These are phyloP conservation scores for Phytophthora ramorum DNA, from an alignment of 352 stramenopile genomes.

Conservation along the genomic window DNA sequence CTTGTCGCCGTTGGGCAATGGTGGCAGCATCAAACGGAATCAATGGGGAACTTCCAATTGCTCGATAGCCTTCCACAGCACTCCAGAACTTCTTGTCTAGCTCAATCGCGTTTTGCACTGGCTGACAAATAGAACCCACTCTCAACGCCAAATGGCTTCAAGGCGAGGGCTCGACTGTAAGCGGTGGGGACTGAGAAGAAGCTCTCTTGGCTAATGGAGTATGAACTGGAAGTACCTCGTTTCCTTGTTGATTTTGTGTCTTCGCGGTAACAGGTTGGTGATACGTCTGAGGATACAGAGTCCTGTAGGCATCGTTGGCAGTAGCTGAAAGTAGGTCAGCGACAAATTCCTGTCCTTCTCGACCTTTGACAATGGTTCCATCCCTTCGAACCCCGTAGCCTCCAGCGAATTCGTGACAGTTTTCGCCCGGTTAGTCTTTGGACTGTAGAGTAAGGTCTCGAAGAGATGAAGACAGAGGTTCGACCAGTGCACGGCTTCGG, in stretches of 20 bases:
- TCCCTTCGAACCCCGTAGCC: conserved; percentile 17
- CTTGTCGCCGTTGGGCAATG: conserved; percentile 37
- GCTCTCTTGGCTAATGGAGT: background rate
- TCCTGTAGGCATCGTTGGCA: conserved; percentile 68
- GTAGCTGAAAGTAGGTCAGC: conserved; percentile 36
- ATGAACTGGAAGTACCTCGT: background rate
- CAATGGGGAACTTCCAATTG: conserved; percentile 44
- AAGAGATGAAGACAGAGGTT: background rate
- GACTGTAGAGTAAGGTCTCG: conserved; percentile 20
- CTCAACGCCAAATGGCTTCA: conserved; percentile 5
- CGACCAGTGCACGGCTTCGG: background rate
- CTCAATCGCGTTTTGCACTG: conserved; percentile 29
- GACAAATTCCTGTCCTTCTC: conserved; percentile 52
- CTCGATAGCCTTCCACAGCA: conserved; percentile 63
- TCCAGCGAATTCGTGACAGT: background rate
- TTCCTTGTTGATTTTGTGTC: background rate
- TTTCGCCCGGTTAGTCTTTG: conserved; percentile 5
- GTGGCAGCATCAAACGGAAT: conserved; percentile 50
- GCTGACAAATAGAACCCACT: conserved; percentile 18
- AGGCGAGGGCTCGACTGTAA: background rate
- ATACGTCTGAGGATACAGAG: conserved; percentile 64
- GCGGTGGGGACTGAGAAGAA: background rate
- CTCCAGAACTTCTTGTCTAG: conserved; percentile 70
- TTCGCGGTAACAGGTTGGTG: background rate
- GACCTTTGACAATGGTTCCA: conserved; percentile 37